These are phyloP conservation scores for Umbelopsis ramanniana DNA, from an alignment of 192 early-diverging fungal species.

Conservation along the genomic window DNA sequence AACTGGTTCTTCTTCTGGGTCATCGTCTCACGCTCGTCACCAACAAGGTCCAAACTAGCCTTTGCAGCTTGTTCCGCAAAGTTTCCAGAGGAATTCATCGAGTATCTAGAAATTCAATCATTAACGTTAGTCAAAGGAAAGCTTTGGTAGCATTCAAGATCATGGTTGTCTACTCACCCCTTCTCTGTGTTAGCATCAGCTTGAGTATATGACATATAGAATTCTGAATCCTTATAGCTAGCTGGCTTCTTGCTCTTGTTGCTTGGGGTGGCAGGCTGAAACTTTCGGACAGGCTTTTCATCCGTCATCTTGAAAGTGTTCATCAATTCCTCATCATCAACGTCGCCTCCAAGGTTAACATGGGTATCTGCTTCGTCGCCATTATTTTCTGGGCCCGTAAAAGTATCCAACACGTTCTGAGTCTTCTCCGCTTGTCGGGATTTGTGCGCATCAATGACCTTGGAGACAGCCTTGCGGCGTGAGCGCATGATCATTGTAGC, in stretches of 20 bases:
- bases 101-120: constrained; percentile 40
- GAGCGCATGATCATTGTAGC: constrained; percentile 72
- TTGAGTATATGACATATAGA: constrained; percentile 88
- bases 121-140: too few relatives aligned
- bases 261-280: constrained; percentile 43
- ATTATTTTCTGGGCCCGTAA: constrained; percentile 5
- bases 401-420: background rate
- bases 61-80: constrained; percentile 84
- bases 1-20: constrained; percentile 64
- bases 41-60: constrained; percentile 76
- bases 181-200: constrained; percentile 86
- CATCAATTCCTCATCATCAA: constrained; percentile 39
- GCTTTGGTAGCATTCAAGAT: too few relatives aligned
- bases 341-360: constrained; percentile 33
- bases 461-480: constrained; percentile 54
- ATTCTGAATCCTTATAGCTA: constrained; percentile 66
- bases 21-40: constrained; percentile 78
- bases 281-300: constrained; percentile 27
- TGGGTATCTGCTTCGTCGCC: background rate
- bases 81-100: constrained; percentile 68
- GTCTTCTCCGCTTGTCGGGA: constrained; percentile 23
- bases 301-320: constrained; percentile 31
- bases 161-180: constrained; percentile 65
- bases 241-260: constrained; percentile 23
- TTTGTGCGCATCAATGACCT: constrained; percentile 42